Evolutionary conservation across 495 filamentous ascomycete genomes (phyloP), one percentile per base, ranked within the genome.

Genomic region (Sordaria brevicollis): DNA sequence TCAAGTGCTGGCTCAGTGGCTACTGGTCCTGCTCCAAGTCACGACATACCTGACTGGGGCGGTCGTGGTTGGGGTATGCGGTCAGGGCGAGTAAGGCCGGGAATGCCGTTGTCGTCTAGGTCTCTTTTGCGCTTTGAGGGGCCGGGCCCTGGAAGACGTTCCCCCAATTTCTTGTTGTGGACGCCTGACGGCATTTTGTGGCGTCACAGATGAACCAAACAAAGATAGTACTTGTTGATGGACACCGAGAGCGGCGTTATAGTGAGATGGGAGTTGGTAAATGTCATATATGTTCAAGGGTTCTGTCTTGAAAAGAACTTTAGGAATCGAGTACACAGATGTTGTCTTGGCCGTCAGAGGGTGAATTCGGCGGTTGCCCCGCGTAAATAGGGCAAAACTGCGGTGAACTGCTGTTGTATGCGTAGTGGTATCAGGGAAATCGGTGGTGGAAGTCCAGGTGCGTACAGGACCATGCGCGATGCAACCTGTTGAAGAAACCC

Each of bases 31-130:
- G 1, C 11, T 57, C 8, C 49, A 31, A 15, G 35, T 19, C 33
- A 31, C 37, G 35, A 80, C 79, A 75, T 77, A 81, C 81, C 81
- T 72, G 79, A 77, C 71, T 81, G 79, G 54, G 79, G 81, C 39
- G 80, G 80, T 67, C 79, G 79, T 69, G 81, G 81, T 76, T 80
- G 81, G 69, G 80, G 81, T 71, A 82, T 81, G 43, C 81, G 78
- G 68, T 81, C 79, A 71, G 77, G 70, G 67, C 77, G 79, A 10
- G 71, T 65, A 69, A 71, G 71, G 71, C 21, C 21, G 49, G 77
- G 76, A 69, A 72, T 75, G 68, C 75, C 76, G 68, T 74, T 79
- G 70, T 82, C 81, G 73, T 83, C 80, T 57, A 73, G 72, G 66
- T 79, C 76, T 66, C 80, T 79, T 68, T 81, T 82, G 67, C 81